phyloP scores from a whole-genome alignment of 1,284 basidiomycete genomes.

The Cystobasidium pallidum region DNA sequence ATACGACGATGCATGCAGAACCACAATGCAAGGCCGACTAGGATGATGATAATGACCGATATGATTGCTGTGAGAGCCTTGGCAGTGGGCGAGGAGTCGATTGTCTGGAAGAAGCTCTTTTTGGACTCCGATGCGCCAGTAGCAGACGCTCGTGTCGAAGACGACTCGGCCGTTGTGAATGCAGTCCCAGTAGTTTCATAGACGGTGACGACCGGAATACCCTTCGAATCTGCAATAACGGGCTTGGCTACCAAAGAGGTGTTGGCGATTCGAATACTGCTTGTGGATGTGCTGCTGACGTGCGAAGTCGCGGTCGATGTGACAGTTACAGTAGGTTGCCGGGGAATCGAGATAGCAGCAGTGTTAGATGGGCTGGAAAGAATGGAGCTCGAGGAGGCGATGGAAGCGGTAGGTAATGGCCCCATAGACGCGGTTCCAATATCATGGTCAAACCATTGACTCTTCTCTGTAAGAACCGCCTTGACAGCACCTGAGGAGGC shows the following conservation, averaged over 20 bases:
- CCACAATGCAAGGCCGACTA: conserved; percentile 37
- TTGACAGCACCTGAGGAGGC: conserved; percentile 10
- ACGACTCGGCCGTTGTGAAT: neutral
- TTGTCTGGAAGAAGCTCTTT: conserved; percentile 28
- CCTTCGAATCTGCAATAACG: neutral
- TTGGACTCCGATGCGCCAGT: conserved; percentile 1
- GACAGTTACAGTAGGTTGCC: neutral
- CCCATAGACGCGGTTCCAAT: neutral
- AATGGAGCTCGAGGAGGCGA: neutral
- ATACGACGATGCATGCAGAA: conserved; percentile 40
- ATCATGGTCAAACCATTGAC: neutral
- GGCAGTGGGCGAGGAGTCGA: conserved; percentile 42
- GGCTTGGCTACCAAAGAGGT: conserved; percentile 17
- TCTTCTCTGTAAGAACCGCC: neutral
- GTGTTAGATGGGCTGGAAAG: neutral
- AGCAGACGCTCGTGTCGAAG: conserved; percentile 7
- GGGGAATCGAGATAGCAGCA: neutral
- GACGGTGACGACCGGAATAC: conserved; percentile 2
- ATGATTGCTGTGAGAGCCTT: conserved; percentile 46
- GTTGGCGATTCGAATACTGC: neutral
- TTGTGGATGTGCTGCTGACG: neutral
- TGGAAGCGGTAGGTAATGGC: neutral
- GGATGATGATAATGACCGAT: conserved; percentile 31
- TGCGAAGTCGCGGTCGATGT: neutral
- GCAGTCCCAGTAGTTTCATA: conserved; percentile 3